Evolutionary conservation across 371 early-diverging fungal species (phyloP).

Genomic region (Parasitella parasitica): DNA sequence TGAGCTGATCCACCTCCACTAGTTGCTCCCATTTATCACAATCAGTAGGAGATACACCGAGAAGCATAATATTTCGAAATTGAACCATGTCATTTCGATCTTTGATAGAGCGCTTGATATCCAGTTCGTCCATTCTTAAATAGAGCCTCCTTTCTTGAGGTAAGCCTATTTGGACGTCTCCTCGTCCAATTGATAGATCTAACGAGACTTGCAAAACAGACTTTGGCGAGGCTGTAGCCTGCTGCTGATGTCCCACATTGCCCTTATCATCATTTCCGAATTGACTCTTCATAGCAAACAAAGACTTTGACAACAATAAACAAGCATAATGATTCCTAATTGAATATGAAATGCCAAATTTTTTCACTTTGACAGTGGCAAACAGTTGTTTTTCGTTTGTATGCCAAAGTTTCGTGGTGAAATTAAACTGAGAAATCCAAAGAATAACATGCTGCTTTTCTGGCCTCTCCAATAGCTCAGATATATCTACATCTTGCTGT

Average conservation of each 20-base stretch:
- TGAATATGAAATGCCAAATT: conserved; percentile 12
- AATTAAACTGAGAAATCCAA: conserved; percentile 15
- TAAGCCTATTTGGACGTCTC: conserved; percentile 7
- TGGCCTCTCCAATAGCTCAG: background rate
- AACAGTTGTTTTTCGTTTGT: background rate
- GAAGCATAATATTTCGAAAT: conserved; percentile 7
- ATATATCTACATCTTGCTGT: background rate
- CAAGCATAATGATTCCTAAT: conserved; percentile 16
- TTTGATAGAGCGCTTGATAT: too few species aligned
- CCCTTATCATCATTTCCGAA: background rate
- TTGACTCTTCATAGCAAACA: background rate
- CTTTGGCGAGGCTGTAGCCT: background rate
- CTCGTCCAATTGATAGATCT: background rate
- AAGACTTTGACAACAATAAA: background rate
- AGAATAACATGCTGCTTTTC: conserved; percentile 3
- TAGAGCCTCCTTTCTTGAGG: conserved; percentile 4
- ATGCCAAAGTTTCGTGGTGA: background rate
- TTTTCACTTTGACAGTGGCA: conserved; percentile 1
- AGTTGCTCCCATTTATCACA: conserved; percentile 6
- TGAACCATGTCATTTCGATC: background rate
- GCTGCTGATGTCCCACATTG: background rate
- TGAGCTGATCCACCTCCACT: conserved; percentile 2
- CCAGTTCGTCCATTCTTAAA: conserved; percentile 5
- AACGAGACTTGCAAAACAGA: background rate
- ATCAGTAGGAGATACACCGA: conserved; percentile 3